A percentile compares a stretch with the other conserved stretches of the same genome.
Evolutionary conservation across 345 rosid genomes (phyloP).

Genomic region (Corchorus capsularis): DNA sequence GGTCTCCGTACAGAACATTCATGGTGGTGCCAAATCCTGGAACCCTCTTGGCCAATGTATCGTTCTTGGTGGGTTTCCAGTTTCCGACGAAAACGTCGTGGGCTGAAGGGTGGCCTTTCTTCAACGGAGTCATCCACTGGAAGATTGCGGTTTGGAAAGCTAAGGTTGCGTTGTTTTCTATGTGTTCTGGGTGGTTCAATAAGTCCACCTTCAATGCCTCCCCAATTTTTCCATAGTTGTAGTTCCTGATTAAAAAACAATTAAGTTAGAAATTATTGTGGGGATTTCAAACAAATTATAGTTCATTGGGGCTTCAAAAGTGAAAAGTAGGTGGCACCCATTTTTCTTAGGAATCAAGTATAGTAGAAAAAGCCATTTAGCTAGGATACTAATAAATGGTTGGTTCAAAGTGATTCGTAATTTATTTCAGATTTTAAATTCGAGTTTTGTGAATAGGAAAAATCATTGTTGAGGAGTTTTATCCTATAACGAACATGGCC

Average conservation of each 20-base stretch:
- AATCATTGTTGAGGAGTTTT: too few species aligned
- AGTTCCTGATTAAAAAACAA: constrained; percentile 52
- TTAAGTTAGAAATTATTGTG: neutral
- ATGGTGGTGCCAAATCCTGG: constrained; percentile 86
- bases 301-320: neutral
- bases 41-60: constrained; percentile 63
- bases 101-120: constrained; percentile 75
- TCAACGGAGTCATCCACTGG: constrained; percentile 90
- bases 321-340: neutral
- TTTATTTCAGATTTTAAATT: too few species aligned
- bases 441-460: too few species aligned
- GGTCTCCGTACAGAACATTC: constrained; percentile 75
- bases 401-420: too few species aligned
- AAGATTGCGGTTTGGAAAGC: constrained; percentile 82
- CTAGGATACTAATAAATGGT: too few species aligned
- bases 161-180: constrained; percentile 74
- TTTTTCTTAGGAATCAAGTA: neutral
- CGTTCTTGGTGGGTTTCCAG: constrained; percentile 88
- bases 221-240: constrained; percentile 79
- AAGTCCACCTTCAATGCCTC: constrained; percentile 70
- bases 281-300: neutral
- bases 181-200: constrained; percentile 66
- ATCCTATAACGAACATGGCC: too few species aligned
- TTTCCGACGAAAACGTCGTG: constrained; percentile 74
- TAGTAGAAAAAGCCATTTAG: neutral